These are phyloP conservation scores for Emmonsiellopsis sp. DNA, from an alignment of 2,329 filamentous ascomycete genomes.

Conservation along the genomic window DNA sequence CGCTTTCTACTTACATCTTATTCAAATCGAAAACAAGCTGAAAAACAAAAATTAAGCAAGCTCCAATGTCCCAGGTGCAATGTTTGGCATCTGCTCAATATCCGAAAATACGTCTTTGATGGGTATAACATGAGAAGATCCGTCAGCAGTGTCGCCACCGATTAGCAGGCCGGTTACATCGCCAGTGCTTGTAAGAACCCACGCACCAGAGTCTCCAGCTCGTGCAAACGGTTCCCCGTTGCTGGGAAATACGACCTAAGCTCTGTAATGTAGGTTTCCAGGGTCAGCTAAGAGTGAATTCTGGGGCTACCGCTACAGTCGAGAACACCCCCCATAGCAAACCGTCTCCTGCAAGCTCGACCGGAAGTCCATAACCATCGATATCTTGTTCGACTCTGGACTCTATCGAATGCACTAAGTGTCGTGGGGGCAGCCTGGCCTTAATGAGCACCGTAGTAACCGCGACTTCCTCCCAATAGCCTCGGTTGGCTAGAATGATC, in stretches of 20 bases:
- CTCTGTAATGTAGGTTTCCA: background rate
- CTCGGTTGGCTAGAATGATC: background rate
- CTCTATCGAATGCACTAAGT: no score
- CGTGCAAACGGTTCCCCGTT: background rate
- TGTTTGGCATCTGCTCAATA: background rate
- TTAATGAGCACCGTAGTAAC: background rate
- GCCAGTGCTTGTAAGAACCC: background rate
- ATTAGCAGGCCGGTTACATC: constrained; percentile 1
- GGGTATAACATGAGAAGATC: background rate
- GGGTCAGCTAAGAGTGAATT: background rate
- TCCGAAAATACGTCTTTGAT: background rate
- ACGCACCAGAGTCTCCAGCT: background rate
- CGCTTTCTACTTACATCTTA: no score
- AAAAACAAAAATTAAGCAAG: background rate
- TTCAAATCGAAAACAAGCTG: no score
- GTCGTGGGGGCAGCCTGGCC: no score
- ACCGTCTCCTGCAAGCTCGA: no score
- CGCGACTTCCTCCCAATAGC: constrained; percentile 3
- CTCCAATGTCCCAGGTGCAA: background rate
- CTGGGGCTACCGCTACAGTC: background rate
- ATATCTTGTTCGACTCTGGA: no score
- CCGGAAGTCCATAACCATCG: no score
- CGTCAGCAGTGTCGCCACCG: background rate
- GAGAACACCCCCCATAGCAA: constrained; percentile 2
- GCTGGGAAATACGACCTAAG: background rate